A percentile compares a stretch with the other conserved stretches of the same genome.
phyloP scores from a whole-genome alignment of 108 stramenopile species.

The Cylindrotheca fusiformis region DNA sequence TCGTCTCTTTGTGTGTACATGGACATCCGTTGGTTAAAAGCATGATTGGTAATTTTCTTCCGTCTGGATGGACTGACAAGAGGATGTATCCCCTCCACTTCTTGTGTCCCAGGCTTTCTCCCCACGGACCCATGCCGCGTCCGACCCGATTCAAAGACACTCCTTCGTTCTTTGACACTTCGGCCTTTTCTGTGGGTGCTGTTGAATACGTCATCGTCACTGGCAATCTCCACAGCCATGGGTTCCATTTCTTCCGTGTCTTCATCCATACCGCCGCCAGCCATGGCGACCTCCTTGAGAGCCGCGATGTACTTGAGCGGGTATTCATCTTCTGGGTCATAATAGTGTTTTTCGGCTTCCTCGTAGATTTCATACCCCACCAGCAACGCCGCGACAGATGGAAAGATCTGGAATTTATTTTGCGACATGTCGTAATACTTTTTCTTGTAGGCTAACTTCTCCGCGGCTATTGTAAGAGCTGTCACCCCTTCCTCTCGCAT shows the following conservation, averaged over 20 bases:
- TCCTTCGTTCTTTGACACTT: not conserved
- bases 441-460: constrained; percentile 17
- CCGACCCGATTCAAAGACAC: constrained; percentile 9
- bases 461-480: constrained; percentile 9
- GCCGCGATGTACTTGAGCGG: constrained; percentile 19
- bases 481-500: constrained; percentile 14
- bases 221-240: not conserved
- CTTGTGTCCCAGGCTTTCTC: not conserved
- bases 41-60: not conserved
- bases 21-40: not conserved
- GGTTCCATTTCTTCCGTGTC: constrained; percentile 6
- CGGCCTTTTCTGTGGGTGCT: not conserved
- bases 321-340: constrained; percentile 10
- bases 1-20: not conserved
- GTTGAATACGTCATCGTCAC: not conserved
- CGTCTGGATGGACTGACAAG: not conserved
- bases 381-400: constrained; percentile 11
- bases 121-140: constrained; percentile 4
- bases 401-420: constrained; percentile 13
- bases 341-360: constrained; percentile 23
- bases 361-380: constrained; percentile 15
- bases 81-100: constrained; percentile 1
- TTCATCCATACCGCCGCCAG: not conserved
- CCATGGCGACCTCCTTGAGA: constrained; percentile 10
- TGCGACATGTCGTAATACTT: constrained; percentile 18